Percentiles rank a stretch among this genome's conserved stretches.
Evolutionary conservation across 1,284 basidiomycete genomes (phyloP).

Genomic region (Ustilago sp.): DNA sequence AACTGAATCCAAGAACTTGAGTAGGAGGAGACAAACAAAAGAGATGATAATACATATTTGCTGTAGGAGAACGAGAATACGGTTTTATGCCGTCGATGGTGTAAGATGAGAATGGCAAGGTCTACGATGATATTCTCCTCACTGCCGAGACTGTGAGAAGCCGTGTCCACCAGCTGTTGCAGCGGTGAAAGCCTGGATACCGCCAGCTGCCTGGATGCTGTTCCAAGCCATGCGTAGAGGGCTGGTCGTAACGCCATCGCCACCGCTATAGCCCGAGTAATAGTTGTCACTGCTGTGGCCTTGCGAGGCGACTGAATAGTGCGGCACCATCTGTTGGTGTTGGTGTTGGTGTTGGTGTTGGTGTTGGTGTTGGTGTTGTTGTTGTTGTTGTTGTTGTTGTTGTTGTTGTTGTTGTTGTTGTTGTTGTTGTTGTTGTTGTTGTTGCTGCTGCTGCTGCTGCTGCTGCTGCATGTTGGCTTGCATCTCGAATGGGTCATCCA

Average conservation of each 20-base stretch:
- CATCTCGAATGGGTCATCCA: constrained; percentile 50
- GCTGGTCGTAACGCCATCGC: constrained; percentile 19
- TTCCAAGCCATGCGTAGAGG: constrained; percentile 50
- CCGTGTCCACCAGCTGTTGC: constrained; percentile 10
- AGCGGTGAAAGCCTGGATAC: constrained; percentile 49
- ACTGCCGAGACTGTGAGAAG: constrained; percentile 32
- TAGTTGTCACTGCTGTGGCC: constrained; percentile 14
- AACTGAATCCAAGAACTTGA: not conserved
- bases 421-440: no score
- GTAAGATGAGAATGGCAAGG: not conserved
- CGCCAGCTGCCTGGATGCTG: constrained; percentile 51
- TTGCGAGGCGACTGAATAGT: constrained; percentile 25
- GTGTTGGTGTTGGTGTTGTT: no score
- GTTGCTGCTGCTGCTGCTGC: not conserved
- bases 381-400: no score
- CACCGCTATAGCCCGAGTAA: constrained; percentile 25
- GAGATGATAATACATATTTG: constrained; percentile 4
- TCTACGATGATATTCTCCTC: constrained; percentile 1
- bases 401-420: no score
- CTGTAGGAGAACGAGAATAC: not conserved
- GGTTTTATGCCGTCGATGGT: not conserved
- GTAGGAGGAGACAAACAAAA: not conserved
- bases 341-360: not conserved
- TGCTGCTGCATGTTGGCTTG: constrained; percentile 44
- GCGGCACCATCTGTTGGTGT: constrained; percentile 33